Evolutionary conservation across 306 rosid genomes (phyloP), one percentile per base, ranked within the genome.

Genomic region (Corylus americana): DNA sequence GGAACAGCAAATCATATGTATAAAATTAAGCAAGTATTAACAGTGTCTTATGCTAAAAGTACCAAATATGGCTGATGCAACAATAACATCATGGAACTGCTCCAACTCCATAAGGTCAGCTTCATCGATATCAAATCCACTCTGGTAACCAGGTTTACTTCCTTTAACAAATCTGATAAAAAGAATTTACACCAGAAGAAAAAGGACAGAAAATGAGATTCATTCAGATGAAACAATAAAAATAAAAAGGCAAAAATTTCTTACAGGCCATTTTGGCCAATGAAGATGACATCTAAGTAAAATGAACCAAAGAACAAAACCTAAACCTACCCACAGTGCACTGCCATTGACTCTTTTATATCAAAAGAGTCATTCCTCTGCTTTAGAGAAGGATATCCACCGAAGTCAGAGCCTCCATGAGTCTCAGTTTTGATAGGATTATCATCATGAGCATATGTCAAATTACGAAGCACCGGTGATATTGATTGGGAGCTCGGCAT

Each of bases 21-120:
- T 14, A 11, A 42, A 5, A 69, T 53, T 59, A 55, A 70, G 49
- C 22, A 72, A 22, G 55, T 76, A 63, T 11, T 71, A 68, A 55
- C 17, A 9, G 78, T 54, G 37, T 75, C 77, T 59, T 29, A 67
- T 39, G 76, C 55, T 71, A 75, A 55, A 72, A 86, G 25, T 88
- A 93, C 98, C 98, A 83, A 93, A 93, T 88, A 93, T 89, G 82
- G 92, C 95, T 67, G 98, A 92, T 55, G 98, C 98, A 85, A 95
- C 98, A 86, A 95, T 95, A 84, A 92, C 82, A 39, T 95, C 97
- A 71, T 95, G 98, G 77, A 83, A 90, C 81, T 82, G 89, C 87
- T 89, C 91, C 90, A 95, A 83, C 91, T 92, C 97, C 81, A 83
- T 77, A 82, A 91, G 89, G 83, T 95, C 98, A 78, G 77, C 86